Evolutionary conservation across 805 yeast species (phyloP), one percentile per base, ranked within the genome.

Genomic region (Candida awuae): DNA sequence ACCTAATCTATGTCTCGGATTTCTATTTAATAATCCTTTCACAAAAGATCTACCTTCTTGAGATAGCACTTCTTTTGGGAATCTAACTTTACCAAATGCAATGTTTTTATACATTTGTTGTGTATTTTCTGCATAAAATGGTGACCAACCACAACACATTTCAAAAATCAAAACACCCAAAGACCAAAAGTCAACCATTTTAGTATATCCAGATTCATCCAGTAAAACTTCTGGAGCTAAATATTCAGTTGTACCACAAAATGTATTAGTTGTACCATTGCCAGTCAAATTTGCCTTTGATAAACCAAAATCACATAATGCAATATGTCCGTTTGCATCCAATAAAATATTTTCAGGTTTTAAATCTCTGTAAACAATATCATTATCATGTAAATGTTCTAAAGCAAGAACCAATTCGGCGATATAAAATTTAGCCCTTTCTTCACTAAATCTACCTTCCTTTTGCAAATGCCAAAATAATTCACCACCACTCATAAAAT

Each of bases 71-170:
- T 92, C 98, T 59, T 90, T 86, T 35, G 98, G 98, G 62, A 92
- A 92, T 55, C 95, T 74, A 32, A 92, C 97, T 61, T 90, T 92
- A 46, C 98, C 98, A 63, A 87, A 92, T 4, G 97, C 98, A 66
- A 92, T 92, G 64, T 92, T 92, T 66, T 90, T 92, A 66, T 92
- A 92, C 98, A 92, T 92, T 62, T 92, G 96, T 66, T 92, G 97
- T 36, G 95, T 87, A 61, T 86, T 90, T 47, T 90, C 97, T 20
- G 97, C 98, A 55, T 86, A 92, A 61, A 92, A 92, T 39, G 98
- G 98, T 4, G 95, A 84, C 98, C 97, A 92, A 37, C 98, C 98
- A 66, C 97, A 92, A 62, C 97, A 88, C 98, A 92, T 92, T 66
- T 92, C 98, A 62, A 92, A 92, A 33, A 92, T 87, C 42, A 92